Base-by-base conservation (phyloP, 2,329 filamentous ascomycete genomes). In the Aaosphaeria pasadenensis region DNA sequence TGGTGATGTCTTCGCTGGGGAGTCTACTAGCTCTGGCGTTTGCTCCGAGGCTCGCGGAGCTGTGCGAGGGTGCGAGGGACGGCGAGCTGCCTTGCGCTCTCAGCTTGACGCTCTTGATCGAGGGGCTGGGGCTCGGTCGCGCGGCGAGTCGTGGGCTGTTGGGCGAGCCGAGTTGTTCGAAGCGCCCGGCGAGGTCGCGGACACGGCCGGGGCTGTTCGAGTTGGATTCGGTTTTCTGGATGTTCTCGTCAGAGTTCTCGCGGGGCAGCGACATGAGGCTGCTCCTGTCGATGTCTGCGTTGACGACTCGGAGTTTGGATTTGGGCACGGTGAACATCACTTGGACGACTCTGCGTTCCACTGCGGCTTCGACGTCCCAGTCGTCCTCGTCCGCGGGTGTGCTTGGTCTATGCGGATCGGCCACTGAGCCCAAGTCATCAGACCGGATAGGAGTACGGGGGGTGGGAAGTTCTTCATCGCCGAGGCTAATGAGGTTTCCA, bases 311-410 rank as follows among this genome's bases (percentile, higher is more conserved):
- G 53, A 97, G 72, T 58, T 84, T 83, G 69, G 92, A 87, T 67
- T 87, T 90, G 2, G 94, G 92, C 51, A 96, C 90, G 0, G 92
- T 96, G 70, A 96, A 97, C 82, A 95, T 94, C 64, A 80, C 72
- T 47, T 77, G 76, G n/a, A 79, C 74, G 4, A 77, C 74, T 5
- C 76, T 58, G 24, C 71, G 64, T 44, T 71, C 69, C 1, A 72
- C 75, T 4, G 74, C 76, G 9, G 70, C 69, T 54, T 79, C 76
- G 1, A 79, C 73, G 45, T 79, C 75, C 76, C 76, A 79, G 42
- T 78, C 76, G 6, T 70, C 70, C 44, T 77, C 74, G 46, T 68
- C 64, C 2, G 60, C 62, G 7, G 66, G 64, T 3, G 64, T 69
- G 30, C 49, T 49, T 1, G 70, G 53, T 39, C 63, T 11, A 39